Conservation (phyloP, 345 rosid genomes). For the Rhodomyrtus tomentosa region DNA sequence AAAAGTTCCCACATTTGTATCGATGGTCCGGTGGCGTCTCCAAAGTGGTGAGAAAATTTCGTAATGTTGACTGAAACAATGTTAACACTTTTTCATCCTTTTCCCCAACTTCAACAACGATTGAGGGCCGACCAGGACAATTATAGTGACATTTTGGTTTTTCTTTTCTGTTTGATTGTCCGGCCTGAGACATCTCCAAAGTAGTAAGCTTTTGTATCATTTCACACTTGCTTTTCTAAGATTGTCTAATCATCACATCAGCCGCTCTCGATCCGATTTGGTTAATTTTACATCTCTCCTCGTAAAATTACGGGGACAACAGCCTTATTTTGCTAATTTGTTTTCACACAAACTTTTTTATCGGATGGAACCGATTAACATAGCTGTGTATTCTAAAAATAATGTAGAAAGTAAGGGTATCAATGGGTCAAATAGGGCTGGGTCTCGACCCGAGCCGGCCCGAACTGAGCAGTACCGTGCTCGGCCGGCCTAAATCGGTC, state of each 20-base stretch:
- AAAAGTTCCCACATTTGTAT: background rate
- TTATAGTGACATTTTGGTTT: background rate
- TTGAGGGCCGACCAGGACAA: background rate
- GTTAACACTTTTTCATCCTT: background rate
- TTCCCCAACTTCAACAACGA: background rate
- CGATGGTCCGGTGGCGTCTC: background rate
- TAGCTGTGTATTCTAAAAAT: background rate
- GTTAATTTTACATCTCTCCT: background rate
- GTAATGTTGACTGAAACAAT: background rate
- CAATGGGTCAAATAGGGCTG: too few species aligned
- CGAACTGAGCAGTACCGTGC: too few species aligned
- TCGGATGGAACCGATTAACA: background rate
- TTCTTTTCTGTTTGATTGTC: background rate
- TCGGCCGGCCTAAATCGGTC: too few species aligned
- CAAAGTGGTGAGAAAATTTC: background rate
- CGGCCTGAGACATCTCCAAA: background rate
- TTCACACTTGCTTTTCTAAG: background rate
- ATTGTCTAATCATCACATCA: too few species aligned
- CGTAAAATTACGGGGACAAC: background rate
- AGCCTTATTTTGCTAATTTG: too few species aligned
- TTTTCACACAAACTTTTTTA: background rate
- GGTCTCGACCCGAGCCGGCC: too few species aligned
- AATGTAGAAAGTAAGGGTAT: background rate
- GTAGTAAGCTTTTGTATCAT: background rate
- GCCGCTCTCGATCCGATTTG: too few species aligned